phyloP scores from a whole-genome alignment of 2,329 filamentous ascomycete species.

The Ophiostoma piceae region DNA sequence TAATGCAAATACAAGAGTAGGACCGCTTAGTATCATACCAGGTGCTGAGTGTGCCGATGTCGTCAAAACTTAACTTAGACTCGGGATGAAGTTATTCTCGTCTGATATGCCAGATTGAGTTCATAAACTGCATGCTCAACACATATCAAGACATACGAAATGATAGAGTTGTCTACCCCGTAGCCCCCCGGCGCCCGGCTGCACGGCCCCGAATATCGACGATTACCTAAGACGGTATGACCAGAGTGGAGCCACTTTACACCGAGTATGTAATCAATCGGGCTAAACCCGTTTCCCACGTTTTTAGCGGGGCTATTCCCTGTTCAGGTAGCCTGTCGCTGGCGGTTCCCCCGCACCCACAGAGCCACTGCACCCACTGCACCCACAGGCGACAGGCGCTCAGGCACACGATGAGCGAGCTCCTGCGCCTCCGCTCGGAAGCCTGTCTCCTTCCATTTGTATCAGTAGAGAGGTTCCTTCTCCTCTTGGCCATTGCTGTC shows the following conservation, averaged over 20 bases:
- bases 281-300: constrained; percentile 21
- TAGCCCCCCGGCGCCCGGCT: background rate
- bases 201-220: background rate
- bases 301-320: constrained; percentile 19
- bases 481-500: background rate
- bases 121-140: no score
- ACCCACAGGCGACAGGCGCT: constrained; percentile 6
- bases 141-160: no score
- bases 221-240: background rate
- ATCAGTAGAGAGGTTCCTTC: no score
- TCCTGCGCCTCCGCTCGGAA: constrained; percentile 12
- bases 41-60: no score
- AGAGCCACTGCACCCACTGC: constrained; percentile 12
- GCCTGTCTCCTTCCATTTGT: background rate
- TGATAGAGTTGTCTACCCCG: no score
- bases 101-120: no score
- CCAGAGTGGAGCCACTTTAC: background rate
- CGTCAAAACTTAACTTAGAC: no score
- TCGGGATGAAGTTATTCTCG: no score
- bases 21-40: no score
- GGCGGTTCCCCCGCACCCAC: constrained; percentile 13
- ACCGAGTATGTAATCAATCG: constrained; percentile 9
- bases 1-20: no score
- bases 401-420: background rate
- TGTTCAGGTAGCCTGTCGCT: constrained; percentile 16